phyloP scores from a whole-genome alignment of 2,329 filamentous ascomycete species.

The Magnaporthales sp. region DNA sequence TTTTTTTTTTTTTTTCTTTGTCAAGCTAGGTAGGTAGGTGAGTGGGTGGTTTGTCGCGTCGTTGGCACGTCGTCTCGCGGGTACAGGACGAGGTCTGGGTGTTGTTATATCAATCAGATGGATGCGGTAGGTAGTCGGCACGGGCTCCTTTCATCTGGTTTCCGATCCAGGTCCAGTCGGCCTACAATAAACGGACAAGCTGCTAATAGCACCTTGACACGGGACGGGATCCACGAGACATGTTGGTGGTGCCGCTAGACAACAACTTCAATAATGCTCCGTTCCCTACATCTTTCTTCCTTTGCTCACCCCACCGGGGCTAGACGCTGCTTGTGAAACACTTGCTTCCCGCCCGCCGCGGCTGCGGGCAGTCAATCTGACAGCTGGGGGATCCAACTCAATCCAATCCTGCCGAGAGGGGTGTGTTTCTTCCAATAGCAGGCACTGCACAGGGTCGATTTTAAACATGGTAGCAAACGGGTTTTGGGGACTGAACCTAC shows the following conservation, averaged over 20 bases:
- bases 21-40: too few species aligned
- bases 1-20: too few species aligned
- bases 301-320: not conserved
- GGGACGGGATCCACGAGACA: not conserved
- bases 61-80: not conserved
- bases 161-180: not conserved
- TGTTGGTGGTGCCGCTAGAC: constrained; percentile 1
- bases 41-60: not conserved
- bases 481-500: not conserved
- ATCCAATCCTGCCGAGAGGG: not conserved
- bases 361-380: not conserved
- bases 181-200: not conserved
- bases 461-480: not conserved
- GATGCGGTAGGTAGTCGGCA: not conserved
- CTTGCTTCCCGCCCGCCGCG: not conserved
- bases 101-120: not conserved
- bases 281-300: not conserved
- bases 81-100: not conserved
- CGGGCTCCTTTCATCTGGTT: not conserved
- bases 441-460: not conserved
- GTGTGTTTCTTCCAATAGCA: not conserved
- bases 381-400: too few species aligned
- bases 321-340: not conserved
- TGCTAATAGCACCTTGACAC: not conserved
- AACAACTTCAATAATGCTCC: not conserved